Base-by-base conservation (phyloP, 441 rosid genomes). In the Jatropha multifida region DNA sequence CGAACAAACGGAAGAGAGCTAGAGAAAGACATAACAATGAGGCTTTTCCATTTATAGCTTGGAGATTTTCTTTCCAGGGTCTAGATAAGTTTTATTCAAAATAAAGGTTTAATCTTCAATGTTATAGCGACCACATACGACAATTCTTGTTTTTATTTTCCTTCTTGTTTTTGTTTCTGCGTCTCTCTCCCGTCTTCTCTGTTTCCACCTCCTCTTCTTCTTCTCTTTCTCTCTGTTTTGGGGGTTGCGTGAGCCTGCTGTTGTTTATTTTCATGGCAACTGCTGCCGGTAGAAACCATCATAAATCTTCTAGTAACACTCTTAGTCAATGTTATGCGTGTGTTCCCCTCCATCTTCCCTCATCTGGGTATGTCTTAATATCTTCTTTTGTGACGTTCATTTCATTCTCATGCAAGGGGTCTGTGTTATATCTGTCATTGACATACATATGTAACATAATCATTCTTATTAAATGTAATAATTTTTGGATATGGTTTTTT, bases 181-280 rank as follows among this genome's bases (percentile, higher is more conserved):
- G 48, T 44, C 48, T 44, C 32, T 44, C 48, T 49, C 32, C 18
- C 13, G 11, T 68, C 7, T 66, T 40, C 15, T 46, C 68, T 62
- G 12, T 32, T 65, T 42, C 62, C 32, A 38, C 15, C 7, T 77
- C 7, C 52, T 17, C 13, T 13, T 72, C 51, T 62, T 11, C 48
- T 41, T 52, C 27, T 14, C 44, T 52, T 65, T 69, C 65, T 78
- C 73, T 58, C 37, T 60, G 20, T 9, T 4, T 38, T 67, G 51
- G 17, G 77, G 63, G 42, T 27, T 78, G 20, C 13, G 13, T 69
- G 77, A 74, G 74, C 71, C 17, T 44, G 61, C 27, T 20, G 32
- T 32, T 32, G 40, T 62, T 52, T 54, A 20, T 15, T 7, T 60
- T 78, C 80, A 88, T 88, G 89, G 87, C 82, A 51, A 49, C 69